Evolutionary conservation across 192 early-diverging fungal species (phyloP), one percentile per base, ranked within the genome.

Genomic region (Linnemannia hyalina): DNA sequence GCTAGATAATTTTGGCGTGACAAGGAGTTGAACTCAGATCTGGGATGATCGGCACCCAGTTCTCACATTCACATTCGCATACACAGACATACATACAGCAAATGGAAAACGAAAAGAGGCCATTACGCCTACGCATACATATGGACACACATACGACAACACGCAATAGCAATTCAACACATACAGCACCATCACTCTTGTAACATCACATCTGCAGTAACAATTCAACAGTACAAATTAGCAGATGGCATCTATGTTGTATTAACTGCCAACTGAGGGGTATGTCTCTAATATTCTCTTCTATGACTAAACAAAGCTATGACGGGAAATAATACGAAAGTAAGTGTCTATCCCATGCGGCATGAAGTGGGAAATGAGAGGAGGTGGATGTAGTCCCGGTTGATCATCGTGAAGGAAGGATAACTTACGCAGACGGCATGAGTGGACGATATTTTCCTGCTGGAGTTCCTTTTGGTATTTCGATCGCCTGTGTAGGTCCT

Each of bases 341-440:
- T 32, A 10, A 32, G 60, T 29, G 60, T 65, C 3, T 35, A 4
- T 26, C 11, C 22, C n/a, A n/a, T 29, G 1, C 4, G 29, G 11
- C 9, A n/a, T 6, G 6, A 40, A 26, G 7, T 26, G n/a, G 57
- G 44, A 46, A 11, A 15, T 0, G 44, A 13, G 44, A 52, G 11
- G 29, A 3, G 11, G 29, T 10, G 29, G 26, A 32, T 0, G 0
- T 15, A 7, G 29, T 26, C 38, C 0, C 38, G 10, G n/a, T 44
- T n/a, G 40, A 73, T 73, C 26, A 46, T 35, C 46, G 23, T 38
- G 38, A 52, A 22, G 36, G 44, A 72, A 46, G 1, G 26, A 40
- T 36, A 26, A 73, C 68, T 85, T 76, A 85, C 77, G 82, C 82
- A 18, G 82, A 85, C 40, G 73, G 40, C 36, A 80, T 76, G 1